A percentile compares a stretch with the other conserved stretches of the same genome.
Evolutionary conservation across 805 yeast genomes (phyloP).

Genomic region (Pichia gijzeniarum): DNA sequence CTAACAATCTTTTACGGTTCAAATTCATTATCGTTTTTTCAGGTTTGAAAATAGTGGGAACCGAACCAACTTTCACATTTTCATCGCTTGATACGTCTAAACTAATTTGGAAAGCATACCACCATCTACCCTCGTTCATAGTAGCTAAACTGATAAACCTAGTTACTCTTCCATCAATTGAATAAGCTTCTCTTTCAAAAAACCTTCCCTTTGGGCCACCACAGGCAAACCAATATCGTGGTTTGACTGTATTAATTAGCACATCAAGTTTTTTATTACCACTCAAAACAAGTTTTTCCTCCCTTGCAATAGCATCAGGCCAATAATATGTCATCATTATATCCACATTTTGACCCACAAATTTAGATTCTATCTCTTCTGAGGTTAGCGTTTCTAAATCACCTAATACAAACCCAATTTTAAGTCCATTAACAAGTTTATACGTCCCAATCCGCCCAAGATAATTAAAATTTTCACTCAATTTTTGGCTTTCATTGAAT

Average conservation of each 20-base stretch:
- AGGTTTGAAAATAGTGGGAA: neutral
- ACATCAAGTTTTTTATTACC: conserved; percentile 43
- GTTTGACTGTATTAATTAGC: conserved; percentile 39
- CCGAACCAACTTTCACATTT: neutral
- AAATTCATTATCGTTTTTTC: neutral
- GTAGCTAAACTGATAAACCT: conserved; percentile 62
- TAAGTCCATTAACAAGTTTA: conserved; percentile 39
- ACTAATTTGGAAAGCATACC: conserved; percentile 59
- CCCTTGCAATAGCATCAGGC: conserved; percentile 48
- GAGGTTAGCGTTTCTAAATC: conserved; percentile 24
- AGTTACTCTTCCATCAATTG: conserved; percentile 34
- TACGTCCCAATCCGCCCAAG: conserved; percentile 33
- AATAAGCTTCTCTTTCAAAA: conserved; percentile 51
- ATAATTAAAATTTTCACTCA: conserved; percentile 24
- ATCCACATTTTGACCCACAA: conserved; percentile 35
- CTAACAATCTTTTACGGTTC: neutral
- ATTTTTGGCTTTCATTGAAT: conserved; percentile 7
- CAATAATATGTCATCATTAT: conserved; percentile 54
- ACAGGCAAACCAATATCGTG: conserved; percentile 61
- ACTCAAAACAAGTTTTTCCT: conserved; percentile 36
- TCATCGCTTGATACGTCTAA: conserved; percentile 19
- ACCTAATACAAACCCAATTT: conserved; percentile 41
- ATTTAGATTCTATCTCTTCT: conserved; percentile 15
- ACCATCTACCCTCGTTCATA: conserved; percentile 60
- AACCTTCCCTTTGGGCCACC: conserved; percentile 45